These are phyloP conservation scores for Penicillium taxi DNA, from an alignment of 495 filamentous ascomycete species.

Conservation along the genomic window DNA sequence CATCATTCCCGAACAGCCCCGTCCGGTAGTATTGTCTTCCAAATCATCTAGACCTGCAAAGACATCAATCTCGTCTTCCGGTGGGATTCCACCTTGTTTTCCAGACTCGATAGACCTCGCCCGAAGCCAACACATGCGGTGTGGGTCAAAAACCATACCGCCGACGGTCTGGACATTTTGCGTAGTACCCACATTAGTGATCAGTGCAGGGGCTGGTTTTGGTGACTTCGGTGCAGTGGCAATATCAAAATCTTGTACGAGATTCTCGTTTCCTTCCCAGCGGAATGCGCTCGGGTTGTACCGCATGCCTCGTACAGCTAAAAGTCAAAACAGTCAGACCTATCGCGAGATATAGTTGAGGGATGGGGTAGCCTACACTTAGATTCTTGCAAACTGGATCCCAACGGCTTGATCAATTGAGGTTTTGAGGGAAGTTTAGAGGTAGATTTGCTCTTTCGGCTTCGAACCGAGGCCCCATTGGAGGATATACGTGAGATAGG, in stretches of 20 bases:
- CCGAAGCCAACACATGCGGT: constrained; percentile 92
- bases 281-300: constrained; percentile 78
- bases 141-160: constrained; percentile 95
- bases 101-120: constrained; percentile 40
- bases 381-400: constrained; percentile 48
- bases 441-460: constrained; percentile 48
- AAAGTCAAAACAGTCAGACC: too few relatives aligned
- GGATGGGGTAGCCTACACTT: constrained; percentile 51
- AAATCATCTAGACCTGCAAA: constrained; percentile 71
- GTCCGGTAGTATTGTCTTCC: constrained; percentile 47
- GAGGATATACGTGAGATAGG: constrained; percentile 49
- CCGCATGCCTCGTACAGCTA: constrained; percentile 86
- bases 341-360: constrained; percentile 5
- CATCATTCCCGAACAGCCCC: constrained; percentile 29
- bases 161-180: constrained; percentile 82
- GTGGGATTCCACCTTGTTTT: constrained; percentile 16
- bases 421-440: constrained; percentile 52
- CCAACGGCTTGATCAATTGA: constrained; percentile 64
- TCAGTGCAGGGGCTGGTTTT: constrained; percentile 81
- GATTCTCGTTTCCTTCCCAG: constrained; percentile 96
- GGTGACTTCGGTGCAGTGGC: constrained; percentile 37
- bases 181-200: constrained; percentile 69
- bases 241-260: constrained; percentile 63
- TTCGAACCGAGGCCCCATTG: constrained; percentile 32
- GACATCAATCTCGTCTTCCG: constrained; percentile 58